These are phyloP conservation scores for Penicillium fimorum DNA, from an alignment of 495 filamentous ascomycete genomes.

Conservation along the genomic window DNA sequence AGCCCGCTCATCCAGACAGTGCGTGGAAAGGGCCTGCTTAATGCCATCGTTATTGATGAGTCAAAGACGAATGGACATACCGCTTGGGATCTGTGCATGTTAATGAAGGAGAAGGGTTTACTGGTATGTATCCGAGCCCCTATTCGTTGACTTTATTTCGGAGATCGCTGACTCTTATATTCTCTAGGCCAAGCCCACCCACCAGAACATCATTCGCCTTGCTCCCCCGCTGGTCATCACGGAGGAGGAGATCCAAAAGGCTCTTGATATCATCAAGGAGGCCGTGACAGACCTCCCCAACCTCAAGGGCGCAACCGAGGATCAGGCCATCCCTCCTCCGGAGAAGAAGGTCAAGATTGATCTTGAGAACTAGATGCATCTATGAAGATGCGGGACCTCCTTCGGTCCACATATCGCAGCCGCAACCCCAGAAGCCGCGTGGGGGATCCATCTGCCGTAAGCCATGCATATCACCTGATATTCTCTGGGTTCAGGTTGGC, in stretches of 20 bases:
- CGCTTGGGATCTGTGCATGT: slow-evolving; percentile 96
- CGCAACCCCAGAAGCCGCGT: neutral
- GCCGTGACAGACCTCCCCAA: slow-evolving; percentile 50
- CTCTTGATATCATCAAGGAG: slow-evolving; percentile 50
- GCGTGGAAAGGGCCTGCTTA: slow-evolving; percentile 90
- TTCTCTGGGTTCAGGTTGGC: neutral
- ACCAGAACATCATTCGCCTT: slow-evolving; percentile 85
- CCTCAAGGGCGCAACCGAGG: slow-evolving; percentile 47
- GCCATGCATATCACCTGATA: neutral
- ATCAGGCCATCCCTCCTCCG: slow-evolving; percentile 44
- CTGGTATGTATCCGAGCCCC: slow-evolving; percentile 57
- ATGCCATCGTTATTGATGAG: slow-evolving; percentile 97
- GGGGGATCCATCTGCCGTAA: neutral
- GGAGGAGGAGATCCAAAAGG: slow-evolving; percentile 50
- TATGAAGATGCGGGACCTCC: neutral
- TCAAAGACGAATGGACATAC: slow-evolving; percentile 75
- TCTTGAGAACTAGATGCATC: slow-evolving; percentile 43
- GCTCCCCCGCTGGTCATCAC: slow-evolving; percentile 59
- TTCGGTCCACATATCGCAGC: neutral
- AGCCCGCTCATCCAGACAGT: slow-evolving; percentile 79
- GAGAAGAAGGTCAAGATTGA: slow-evolving; percentile 53
- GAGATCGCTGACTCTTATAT: slow-evolving; percentile 30
- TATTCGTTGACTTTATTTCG: neutral
- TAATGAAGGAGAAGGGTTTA: slow-evolving; percentile 93
- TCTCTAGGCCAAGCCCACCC: slow-evolving; percentile 90